Evolutionary conservation across 306 rosid species (phyloP).

Genomic region (Crotalaria pallida): DNA sequence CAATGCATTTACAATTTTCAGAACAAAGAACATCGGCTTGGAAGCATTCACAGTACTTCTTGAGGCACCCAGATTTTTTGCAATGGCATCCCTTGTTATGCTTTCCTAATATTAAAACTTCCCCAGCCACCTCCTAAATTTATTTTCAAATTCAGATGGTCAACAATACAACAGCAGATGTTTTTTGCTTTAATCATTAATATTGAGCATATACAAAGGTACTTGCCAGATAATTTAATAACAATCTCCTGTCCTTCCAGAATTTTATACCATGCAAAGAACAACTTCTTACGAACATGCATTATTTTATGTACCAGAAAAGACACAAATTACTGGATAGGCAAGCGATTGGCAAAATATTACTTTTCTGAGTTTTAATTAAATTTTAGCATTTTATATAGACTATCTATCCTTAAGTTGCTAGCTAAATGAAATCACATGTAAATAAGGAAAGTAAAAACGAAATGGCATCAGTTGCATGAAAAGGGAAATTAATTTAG

Average conservation of each 20-base stretch:
- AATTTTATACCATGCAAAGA: background rate
- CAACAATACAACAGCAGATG: background rate
- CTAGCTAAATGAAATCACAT: background rate
- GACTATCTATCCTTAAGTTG: constrained; percentile 3
- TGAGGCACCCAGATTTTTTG: constrained; percentile 97
- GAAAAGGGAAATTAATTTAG: constrained; percentile 6
- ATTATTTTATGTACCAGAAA: too few relatives aligned
- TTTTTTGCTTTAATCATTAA: background rate
- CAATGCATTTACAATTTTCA: constrained; percentile 96
- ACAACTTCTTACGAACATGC: background rate
- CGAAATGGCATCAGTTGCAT: constrained; percentile 8
- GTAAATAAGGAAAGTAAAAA: background rate
- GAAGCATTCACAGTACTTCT: constrained; percentile 96
- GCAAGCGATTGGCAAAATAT: background rate
- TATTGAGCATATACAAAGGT: background rate
- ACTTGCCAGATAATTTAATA: background rate
- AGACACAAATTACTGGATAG: background rate
- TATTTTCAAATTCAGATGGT: constrained; percentile 25
- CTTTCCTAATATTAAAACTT: constrained; percentile 74
- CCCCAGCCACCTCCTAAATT: constrained; percentile 87
- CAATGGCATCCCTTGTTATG: constrained; percentile 99
- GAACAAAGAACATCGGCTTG: constrained; percentile 99
- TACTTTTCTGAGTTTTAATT: background rate
- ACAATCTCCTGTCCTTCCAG: constrained; percentile 3
- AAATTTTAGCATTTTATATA: background rate